Conservation (phyloP, 1,139 yeast species). For the Magnusiomyces magnusii region DNA sequence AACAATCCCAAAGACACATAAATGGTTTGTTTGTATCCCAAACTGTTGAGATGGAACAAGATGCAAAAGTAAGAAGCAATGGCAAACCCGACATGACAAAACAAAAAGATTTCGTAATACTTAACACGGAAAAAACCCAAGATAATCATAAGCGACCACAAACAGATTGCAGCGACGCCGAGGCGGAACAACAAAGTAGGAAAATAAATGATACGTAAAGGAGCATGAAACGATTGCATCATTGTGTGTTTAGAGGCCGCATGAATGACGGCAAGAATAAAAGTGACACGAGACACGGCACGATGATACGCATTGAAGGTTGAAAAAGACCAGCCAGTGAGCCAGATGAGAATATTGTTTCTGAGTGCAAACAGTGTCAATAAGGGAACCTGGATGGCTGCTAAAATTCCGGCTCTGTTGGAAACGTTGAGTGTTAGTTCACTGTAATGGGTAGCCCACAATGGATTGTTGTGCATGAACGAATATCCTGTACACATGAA, state of each 20-base stretch:
- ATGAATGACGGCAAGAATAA: constrained; percentile 40
- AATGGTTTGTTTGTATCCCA: constrained; percentile 43
- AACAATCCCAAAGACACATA: constrained; percentile 38
- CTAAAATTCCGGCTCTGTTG: constrained; percentile 54
- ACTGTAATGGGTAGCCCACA: constrained; percentile 35
- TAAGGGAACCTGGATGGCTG: constrained; percentile 50
- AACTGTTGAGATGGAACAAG: constrained; percentile 42
- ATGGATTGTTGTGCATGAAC: constrained; percentile 36
- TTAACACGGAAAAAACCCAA: constrained; percentile 44
- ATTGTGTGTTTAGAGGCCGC: constrained; percentile 33
- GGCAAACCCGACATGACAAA: constrained; percentile 40
- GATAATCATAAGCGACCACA: constrained; percentile 42
- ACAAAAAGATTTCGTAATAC: constrained; percentile 43
- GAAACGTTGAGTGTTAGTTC: constrained; percentile 45
- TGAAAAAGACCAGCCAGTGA: constrained; percentile 57
- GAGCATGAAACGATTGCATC: constrained; percentile 14
- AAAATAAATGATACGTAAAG: constrained; percentile 25
- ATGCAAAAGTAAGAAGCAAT: constrained; percentile 41
- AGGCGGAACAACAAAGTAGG: constrained; percentile 37
- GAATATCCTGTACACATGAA: constrained; percentile 40
- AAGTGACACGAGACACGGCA: constrained; percentile 48
- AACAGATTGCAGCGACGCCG: constrained; percentile 51
- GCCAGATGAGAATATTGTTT: constrained; percentile 48
- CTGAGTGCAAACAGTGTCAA: constrained; percentile 53
- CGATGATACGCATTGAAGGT: constrained; percentile 53